phyloP scores from a whole-genome alignment of 1,284 basidiomycete genomes.

The Meripilus lineatus region DNA sequence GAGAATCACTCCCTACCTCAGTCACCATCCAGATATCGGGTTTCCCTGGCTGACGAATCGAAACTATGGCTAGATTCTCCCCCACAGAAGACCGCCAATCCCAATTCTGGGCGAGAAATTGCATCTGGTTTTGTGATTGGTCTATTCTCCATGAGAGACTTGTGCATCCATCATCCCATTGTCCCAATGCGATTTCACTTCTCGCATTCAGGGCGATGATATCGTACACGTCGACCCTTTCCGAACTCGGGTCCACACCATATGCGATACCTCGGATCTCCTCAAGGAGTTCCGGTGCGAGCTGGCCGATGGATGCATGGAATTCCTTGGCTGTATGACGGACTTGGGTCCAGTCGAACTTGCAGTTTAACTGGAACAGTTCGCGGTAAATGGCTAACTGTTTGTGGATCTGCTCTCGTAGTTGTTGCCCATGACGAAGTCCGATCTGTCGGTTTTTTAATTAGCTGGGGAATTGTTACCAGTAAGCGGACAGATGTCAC shows the following conservation, averaged over 20 bases:
- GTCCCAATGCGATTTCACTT: conserved; percentile 33
- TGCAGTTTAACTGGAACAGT: conserved; percentile 26
- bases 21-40: conserved; percentile 34
- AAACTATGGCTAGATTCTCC: conserved; percentile 29
- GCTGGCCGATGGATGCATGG: conserved; percentile 18
- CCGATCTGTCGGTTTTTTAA: no score
- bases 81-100: conserved; percentile 31
- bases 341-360: conserved; percentile 29
- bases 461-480: neutral
- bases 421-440: conserved; percentile 23
- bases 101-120: conserved; percentile 35
- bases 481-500: neutral
- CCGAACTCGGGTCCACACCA: conserved; percentile 15
- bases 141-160: conserved; percentile 27
- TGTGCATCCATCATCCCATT: conserved; percentile 35
- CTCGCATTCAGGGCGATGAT: conserved; percentile 32
- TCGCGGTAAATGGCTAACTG: conserved; percentile 29
- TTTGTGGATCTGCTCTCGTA: conserved; percentile 25
- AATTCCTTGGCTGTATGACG: conserved; percentile 24
- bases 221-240: conserved; percentile 22
- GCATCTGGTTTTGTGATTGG: conserved; percentile 8
- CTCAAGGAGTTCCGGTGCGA: conserved; percentile 26
- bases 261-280: conserved; percentile 32
- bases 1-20: conserved; percentile 20
- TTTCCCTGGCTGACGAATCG: conserved; percentile 24